Evolutionary conservation across 805 yeast species (phyloP), one percentile per base, ranked within the genome.

Genomic region (Candida sakaeoensis): DNA sequence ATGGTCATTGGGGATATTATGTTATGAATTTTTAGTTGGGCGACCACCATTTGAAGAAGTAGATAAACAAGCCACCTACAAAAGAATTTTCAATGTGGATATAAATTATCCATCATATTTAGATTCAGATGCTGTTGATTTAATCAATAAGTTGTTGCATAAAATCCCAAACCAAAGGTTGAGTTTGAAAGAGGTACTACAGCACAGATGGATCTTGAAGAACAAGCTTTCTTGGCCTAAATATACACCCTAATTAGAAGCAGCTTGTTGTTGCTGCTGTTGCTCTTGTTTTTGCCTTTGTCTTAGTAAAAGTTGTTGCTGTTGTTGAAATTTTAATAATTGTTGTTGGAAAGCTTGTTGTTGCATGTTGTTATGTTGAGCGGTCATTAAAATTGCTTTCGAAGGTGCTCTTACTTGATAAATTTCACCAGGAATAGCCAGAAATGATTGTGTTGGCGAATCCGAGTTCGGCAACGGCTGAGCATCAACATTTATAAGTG

Each of bases 21-120:
- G 89, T 46, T 91, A 83, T 54, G 99, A 91, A 58, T 74, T 93
- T 37, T 62, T 91, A 2, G 89, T 84, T 3, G 98, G 97, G 0
- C 70, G 73, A 34, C 96, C 99, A 0, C 98, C 98, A 0, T 91
- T 91, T 58, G 96, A 89, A 57, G 96, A 86, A 49, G 72, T 71
- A 21, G 80, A 83, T 45, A 81, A 83, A 39, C 83, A 81, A 44
- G 75, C 81, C 13, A 93, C 98, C 0, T 87, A 85, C 57, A 79
- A 78, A 53, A 69, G 93, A 46, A 93, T 93, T 28, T 81, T 83
- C 7, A 77, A 74, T 44, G 88, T 86, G 3, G 96, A 86, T 54
- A 67, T 88, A 46, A 65, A 70, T 31, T 78, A 89, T 34, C 98
- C 98, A 0, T 60, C 72, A 1, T 80, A 63, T 51, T 75, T 93